Percentiles rank a stretch among this genome's conserved stretches.
Evolutionary conservation across 257 asterid species (phyloP).

Genomic region (Solanum neorickii): DNA sequence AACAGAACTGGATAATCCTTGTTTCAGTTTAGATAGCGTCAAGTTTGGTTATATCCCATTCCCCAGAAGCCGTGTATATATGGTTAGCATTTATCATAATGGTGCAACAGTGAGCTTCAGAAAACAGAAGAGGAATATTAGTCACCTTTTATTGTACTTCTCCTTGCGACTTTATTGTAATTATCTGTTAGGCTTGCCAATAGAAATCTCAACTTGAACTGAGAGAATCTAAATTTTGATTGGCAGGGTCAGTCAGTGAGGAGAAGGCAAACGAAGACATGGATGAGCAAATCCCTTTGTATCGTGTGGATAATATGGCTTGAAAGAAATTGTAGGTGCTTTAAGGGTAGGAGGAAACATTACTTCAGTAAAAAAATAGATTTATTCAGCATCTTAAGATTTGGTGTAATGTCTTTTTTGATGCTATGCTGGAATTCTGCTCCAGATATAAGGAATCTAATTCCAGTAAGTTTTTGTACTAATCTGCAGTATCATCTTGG

Average conservation of each 20-base stretch:
- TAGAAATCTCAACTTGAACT: not conserved
- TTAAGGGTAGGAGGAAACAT: not conserved
- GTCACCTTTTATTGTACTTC: not conserved
- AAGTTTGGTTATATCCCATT: not conserved
- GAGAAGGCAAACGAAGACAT: not conserved
- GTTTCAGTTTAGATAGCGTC: not conserved
- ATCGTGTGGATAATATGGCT: not conserved
- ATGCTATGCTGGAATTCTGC: not conserved
- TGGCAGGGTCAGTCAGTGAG: conserved; percentile 1
- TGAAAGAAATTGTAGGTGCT: not conserved
- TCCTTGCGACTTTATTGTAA: not conserved
- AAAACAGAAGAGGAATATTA: not conserved
- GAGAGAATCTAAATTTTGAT: not conserved
- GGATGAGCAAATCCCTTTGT: not conserved
- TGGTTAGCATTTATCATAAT: not conserved
- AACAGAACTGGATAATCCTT: not conserved
- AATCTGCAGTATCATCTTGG: not conserved
- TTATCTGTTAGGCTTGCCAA: not conserved
- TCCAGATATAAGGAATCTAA: not conserved
- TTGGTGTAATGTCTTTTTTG: not conserved
- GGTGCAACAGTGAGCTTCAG: not conserved
- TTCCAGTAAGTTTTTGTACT: not conserved
- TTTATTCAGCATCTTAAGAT: not conserved
- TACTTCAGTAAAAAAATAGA: not conserved
- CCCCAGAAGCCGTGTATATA: not conserved